phyloP scores from a whole-genome alignment of 2,329 filamentous ascomycete genomes.

The Ophiostoma quercus region DNA sequence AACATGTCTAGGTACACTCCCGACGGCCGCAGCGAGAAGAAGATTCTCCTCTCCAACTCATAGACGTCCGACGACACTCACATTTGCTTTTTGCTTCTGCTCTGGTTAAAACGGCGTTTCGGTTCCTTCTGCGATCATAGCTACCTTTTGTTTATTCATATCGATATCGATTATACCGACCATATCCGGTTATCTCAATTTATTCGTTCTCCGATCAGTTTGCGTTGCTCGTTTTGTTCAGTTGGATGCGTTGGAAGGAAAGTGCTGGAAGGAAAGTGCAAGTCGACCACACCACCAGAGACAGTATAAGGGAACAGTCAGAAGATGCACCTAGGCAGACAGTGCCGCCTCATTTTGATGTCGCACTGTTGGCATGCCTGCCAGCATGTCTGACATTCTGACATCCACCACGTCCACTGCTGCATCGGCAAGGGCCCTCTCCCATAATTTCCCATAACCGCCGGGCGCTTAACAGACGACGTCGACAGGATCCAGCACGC shows the following conservation, averaged over 20 bases:
- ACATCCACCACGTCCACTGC: not conserved
- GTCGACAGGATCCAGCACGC: constrained; percentile 6
- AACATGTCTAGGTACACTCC: constrained; percentile 50
- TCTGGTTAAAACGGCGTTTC: not conserved
- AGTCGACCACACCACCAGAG: not conserved
- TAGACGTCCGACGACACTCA: constrained; percentile 15
- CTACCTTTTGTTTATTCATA: not conserved
- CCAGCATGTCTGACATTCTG: too few species aligned
- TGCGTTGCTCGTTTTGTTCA: not conserved
- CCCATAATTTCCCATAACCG: not conserved
- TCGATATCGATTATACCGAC: constrained; percentile 6
- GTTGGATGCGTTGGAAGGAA: not conserved
- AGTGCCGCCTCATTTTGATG: not conserved
- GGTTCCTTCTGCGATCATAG: constrained; percentile 2
- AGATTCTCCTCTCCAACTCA: constrained; percentile 38
- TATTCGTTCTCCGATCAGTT: not conserved
- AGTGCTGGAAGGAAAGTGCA: not conserved
- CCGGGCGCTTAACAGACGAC: constrained; percentile 15
- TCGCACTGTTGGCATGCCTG: not conserved
- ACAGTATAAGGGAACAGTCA: not conserved
- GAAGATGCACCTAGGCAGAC: not conserved
- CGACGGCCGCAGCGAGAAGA: constrained; percentile 59
- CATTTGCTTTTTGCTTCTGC: not conserved
- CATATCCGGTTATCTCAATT: constrained; percentile 4
- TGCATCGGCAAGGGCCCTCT: not conserved